Evolutionary conservation across 2,329 filamentous ascomycete species (phyloP), one percentile per base, ranked within the genome.

Genomic region (Clathrospora elynae): DNA sequence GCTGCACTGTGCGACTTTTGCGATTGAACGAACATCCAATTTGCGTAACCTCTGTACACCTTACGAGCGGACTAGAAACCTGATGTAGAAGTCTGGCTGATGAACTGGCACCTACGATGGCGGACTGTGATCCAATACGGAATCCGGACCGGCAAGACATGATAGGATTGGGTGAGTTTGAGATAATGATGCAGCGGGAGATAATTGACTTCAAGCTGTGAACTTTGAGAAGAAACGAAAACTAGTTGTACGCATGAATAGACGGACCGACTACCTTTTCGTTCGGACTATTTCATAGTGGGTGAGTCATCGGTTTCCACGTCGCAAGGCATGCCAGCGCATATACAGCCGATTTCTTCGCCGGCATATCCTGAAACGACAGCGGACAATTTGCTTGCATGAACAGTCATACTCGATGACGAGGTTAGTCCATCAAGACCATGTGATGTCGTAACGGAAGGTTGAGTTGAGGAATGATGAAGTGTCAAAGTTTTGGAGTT

Each of bases 231-330:
- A 48, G 44, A 36, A 43, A 31, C 35, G 29, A 51, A 50, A 49
- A 13, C 45, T 34, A 46, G 44, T 48, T 30, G 23, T 46, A 46
- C 43, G 49, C 33, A 35, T 29, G 26, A 14, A 18, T 12, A 34
- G 20, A 14, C 14, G 18, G 36, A 35, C 20, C 22, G 34, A 23
- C 25, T 36, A 24, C 25, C 22, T 37, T 50, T 49, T 39, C 31
- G 29, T 17, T 32, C 35, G 25, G 35, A 34, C 29, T 42, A 20
- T 29, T 53, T 56, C 48, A 42, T 42, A 39, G 35, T 49, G 48
- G 48, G 51, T 69, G 66, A 69, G 54, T 69, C 66, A 68, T 53
- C 49, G 41, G 42, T 46, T 28, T 58, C 51, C 63, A 68, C 65
- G 62, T 68, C 48, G 62, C 44, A 29, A 35, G 59, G 60, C 62